These are phyloP conservation scores for Phytophthora pinifolia DNA, from an alignment of 352 stramenopile genomes.

Conservation along the genomic window DNA sequence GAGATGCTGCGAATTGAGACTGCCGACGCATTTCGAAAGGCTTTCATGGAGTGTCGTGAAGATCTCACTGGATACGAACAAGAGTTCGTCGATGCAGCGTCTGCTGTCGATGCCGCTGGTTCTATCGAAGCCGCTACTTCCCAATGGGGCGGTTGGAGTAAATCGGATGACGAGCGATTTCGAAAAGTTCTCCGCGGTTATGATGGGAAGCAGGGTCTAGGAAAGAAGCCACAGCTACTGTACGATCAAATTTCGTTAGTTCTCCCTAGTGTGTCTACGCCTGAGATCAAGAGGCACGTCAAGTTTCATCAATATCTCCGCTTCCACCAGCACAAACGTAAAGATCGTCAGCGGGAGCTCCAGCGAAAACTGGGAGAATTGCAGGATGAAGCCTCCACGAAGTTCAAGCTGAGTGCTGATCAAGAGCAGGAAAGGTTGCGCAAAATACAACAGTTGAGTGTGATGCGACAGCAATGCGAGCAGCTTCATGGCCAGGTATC, in stretches of 20 bases:
- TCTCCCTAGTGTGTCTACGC: conserved; percentile 34
- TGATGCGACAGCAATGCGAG: conserved; percentile 42
- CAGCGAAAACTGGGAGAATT: conserved; percentile 38
- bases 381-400: conserved; percentile 27
- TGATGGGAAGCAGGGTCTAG: conserved; percentile 30
- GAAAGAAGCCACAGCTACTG: conserved; percentile 55
- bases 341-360: conserved; percentile 48
- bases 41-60: conserved; percentile 23
- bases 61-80: conserved; percentile 41
- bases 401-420: conserved; percentile 27
- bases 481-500: conserved; percentile 44
- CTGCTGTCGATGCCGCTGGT: conserved; percentile 32
- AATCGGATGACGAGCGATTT: conserved; percentile 61
- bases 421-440: conserved; percentile 29
- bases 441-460: conserved; percentile 37
- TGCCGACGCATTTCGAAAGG: conserved; percentile 28
- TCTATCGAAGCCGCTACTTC: conserved; percentile 36
- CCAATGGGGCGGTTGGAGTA: conserved; percentile 45
- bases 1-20: conserved; percentile 57
- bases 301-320: conserved; percentile 62
- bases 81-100: conserved; percentile 41
- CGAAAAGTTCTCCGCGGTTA: conserved; percentile 52
- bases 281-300: conserved; percentile 50
- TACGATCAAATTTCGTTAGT: conserved; percentile 58
- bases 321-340: conserved; percentile 58